These are phyloP conservation scores for Botryotinia calthae DNA, from an alignment of 2,329 filamentous ascomycete genomes.

Conservation along the genomic window DNA sequence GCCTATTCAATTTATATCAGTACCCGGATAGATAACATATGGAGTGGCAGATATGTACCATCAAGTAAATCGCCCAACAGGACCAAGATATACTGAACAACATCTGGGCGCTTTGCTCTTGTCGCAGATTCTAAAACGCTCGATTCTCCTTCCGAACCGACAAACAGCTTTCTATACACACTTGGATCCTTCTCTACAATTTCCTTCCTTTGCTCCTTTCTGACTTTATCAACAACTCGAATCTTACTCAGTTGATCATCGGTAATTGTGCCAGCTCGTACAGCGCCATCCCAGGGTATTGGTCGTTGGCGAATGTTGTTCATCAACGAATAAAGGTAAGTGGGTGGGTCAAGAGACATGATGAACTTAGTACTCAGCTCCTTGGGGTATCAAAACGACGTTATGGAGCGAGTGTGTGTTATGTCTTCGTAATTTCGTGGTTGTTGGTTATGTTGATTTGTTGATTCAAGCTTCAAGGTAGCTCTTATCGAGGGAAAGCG, in stretches of 20 bases:
- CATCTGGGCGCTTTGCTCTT: conserved; percentile 73
- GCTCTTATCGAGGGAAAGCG: conserved; percentile 23
- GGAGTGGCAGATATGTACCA: conserved; percentile 50
- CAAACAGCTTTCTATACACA: conserved; percentile 76
- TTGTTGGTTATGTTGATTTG: conserved; percentile 18
- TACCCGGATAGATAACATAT: neutral
- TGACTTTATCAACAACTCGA: conserved; percentile 92
- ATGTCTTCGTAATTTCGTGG: neutral
- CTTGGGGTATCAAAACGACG: conserved; percentile 18
- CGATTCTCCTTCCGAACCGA: conserved; percentile 67
- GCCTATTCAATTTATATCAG: conserved; percentile 50
- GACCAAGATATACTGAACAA: conserved; percentile 93
- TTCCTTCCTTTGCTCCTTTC: conserved; percentile 84
- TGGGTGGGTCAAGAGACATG: conserved; percentile 91
- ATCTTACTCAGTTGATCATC: conserved; percentile 94
- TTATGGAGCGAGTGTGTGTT: conserved; percentile 18
- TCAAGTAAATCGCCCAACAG: conserved; percentile 84
- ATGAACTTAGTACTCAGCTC: conserved; percentile 22
- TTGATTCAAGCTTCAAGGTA: conserved; percentile 22
- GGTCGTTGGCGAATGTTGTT: conserved; percentile 95
- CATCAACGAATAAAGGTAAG: conserved; percentile 83
- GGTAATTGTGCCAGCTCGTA: conserved; percentile 88
- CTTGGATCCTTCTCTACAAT: conserved; percentile 76
- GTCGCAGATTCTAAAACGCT: conserved; percentile 76
- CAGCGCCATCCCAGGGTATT: conserved; percentile 96